Evolutionary conservation across 2,329 filamentous ascomycete genomes (phyloP).

Genomic region (Cladosporium sp.): DNA sequence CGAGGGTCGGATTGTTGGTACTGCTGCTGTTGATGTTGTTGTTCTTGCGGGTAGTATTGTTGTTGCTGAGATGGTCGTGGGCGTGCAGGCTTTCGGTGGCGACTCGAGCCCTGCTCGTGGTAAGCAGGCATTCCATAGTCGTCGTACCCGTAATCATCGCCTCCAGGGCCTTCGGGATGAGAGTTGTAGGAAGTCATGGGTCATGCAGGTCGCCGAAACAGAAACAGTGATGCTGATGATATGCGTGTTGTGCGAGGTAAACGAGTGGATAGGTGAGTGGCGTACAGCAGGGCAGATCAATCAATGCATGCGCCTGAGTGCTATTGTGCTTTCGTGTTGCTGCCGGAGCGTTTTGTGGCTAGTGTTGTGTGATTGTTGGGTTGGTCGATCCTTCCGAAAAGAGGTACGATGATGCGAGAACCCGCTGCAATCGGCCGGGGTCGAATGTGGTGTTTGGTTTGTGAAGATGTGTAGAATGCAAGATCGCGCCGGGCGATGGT

Average conservation of each 20-base stretch:
- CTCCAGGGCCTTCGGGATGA: neutral
- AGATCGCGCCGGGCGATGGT: constrained; percentile 9
- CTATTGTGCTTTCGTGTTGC: constrained; percentile 1
- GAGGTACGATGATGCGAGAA: constrained; percentile 5
- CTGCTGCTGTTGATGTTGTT: neutral
- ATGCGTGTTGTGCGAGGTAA: constrained; percentile 1
- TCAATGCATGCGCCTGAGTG: constrained; percentile 11
- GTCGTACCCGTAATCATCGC: constrained; percentile 2
- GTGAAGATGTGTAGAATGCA: neutral
- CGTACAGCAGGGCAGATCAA: constrained; percentile 3
- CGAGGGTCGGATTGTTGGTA: constrained; percentile 5
- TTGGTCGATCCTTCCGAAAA: constrained; percentile 1
- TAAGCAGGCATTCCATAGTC: constrained; percentile 11
- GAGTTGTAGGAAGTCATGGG: constrained; percentile 7
- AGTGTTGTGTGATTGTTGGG: neutral
- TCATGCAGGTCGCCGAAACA: constrained; percentile 10
- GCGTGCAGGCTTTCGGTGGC: neutral
- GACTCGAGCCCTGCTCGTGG: constrained; percentile 8
- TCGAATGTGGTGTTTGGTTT: neutral
- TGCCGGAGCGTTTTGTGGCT: constrained; percentile 1
- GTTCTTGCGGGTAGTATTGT: neutral
- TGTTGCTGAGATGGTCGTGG: neutral
- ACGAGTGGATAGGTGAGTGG: constrained; percentile 3
- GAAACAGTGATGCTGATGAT: neutral
- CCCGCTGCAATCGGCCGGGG: neutral